These are phyloP conservation scores for Medicago lupulina DNA, from an alignment of 306 rosid genomes.

Conservation along the genomic window DNA sequence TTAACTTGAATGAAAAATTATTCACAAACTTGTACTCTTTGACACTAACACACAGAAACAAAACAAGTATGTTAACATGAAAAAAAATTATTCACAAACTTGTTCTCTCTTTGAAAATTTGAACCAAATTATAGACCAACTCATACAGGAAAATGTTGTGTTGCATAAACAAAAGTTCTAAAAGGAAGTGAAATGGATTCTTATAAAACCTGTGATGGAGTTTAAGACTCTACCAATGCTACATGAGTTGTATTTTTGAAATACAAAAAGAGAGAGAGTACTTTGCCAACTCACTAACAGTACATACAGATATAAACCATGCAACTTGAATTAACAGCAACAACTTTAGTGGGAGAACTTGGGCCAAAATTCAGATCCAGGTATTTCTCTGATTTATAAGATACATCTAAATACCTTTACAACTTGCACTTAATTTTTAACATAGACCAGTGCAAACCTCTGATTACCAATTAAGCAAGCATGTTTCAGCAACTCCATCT, in stretches of 20 bases:
- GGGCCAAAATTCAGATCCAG: too few species aligned
- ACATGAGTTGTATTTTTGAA: background rate
- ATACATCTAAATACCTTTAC: conserved; percentile 15
- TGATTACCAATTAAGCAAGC: background rate
- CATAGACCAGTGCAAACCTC: conserved; percentile 27
- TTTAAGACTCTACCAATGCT: background rate
- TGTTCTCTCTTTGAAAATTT: background rate
- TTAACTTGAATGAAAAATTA: too few species aligned
- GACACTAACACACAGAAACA: too few species aligned
- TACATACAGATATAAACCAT: background rate
- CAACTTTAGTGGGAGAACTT: too few species aligned
- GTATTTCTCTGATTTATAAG: background rate
- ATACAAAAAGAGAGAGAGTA: too few species aligned
- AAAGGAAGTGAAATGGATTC: background rate
- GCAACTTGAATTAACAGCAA: background rate
- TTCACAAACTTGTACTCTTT: too few species aligned
- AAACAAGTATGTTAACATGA: too few species aligned
- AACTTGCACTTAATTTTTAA: background rate
- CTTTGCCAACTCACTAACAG: too few species aligned
- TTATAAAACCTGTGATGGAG: background rate
- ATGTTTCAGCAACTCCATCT: conserved; percentile 24
- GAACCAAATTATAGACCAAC: background rate
- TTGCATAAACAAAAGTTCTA: background rate
- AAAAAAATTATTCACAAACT: background rate
- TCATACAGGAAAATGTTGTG: background rate